Evolutionary conservation across 208 protist genomes (phyloP), one percentile per base, ranked within the genome.

Genomic region (Trypanosoma vivax): DNA sequence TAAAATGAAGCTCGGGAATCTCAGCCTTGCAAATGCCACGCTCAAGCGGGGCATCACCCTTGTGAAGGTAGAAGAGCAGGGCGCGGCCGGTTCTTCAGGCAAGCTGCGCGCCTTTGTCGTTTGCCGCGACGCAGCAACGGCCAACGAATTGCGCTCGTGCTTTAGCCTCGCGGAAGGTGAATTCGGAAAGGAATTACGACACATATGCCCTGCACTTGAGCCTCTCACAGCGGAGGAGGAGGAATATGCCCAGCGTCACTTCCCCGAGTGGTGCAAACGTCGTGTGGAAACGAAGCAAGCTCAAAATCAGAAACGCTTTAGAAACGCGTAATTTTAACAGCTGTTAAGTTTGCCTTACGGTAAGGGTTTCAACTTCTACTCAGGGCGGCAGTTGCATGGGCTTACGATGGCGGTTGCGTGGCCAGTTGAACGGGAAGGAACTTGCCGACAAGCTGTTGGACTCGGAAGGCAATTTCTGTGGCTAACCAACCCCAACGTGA

Each of bases 1-100:
- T 1, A 74, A 74, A 42, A 52, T 56, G 54, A 57, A 56, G 37
- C 54, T 74, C 0, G 67, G 67, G 4, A 57, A 69, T 14, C 40
- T 74, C 21, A 41, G 35, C 49, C 0, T 55, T 31, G 29, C 50
- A 1, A 58, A 62, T 45, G 30, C 51, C 0, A 35, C 19, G 0
- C 28, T 69, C 27, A 53, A 48, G 21, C 48, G 53, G 16, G 40
- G 54, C 16, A 60, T 74, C 19, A 56, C 43, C 3, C 60, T 74
- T 24, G 19, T 69, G 28, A 57, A 64, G 29, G 52, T 74, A 28
- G 52, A 60, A 21, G 65, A 65, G 11, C 29, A 35, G 0, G 42
- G 40, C 27, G 27, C 40, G 19, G 19, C 19, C 4, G 50, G 39
- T 3, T 28, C 50, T 7, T 23, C 53, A 4, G 24, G 25, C 10